phyloP scores from a whole-genome alignment of 768 basidiomycete species.

The Boletus pseudo-olivaceus region DNA sequence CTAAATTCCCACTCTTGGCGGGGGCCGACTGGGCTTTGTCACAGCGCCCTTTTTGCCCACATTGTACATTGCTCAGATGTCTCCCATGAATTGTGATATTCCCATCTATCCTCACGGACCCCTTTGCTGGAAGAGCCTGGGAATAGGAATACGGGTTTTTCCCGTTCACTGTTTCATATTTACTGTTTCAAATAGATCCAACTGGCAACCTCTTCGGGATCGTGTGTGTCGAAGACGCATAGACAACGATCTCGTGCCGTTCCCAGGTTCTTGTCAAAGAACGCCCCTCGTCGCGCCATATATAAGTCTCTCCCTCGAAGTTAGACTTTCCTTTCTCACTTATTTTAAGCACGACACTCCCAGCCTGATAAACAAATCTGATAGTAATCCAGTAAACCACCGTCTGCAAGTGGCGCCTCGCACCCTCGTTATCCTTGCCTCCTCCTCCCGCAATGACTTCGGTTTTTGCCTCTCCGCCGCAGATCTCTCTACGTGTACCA shows the following conservation, averaged over 20 bases:
- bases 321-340: not conserved
- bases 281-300: conserved; percentile 1
- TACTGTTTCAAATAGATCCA: not conserved
- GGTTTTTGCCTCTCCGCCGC: not conserved
- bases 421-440: not conserved
- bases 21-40: not conserved
- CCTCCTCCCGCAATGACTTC: conserved; percentile 12
- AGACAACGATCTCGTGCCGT: not conserved
- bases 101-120: not conserved
- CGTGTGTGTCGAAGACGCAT: not conserved
- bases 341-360: not conserved
- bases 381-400: not conserved
- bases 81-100: not conserved
- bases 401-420: not conserved
- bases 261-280: not conserved
- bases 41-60: not conserved
- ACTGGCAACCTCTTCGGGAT: not conserved
- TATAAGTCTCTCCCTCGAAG: conserved; percentile 4
- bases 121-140: not conserved
- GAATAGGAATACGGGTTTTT: not conserved
- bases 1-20: not conserved
- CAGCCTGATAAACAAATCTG: not conserved
- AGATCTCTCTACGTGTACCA: conserved; percentile 12
- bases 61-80: not conserved
- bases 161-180: not conserved